Evolutionary conservation across 2,329 filamentous ascomycete genomes (phyloP), one percentile per base, ranked within the genome.

Genomic region (Paracoccidioides lutzii): DNA sequence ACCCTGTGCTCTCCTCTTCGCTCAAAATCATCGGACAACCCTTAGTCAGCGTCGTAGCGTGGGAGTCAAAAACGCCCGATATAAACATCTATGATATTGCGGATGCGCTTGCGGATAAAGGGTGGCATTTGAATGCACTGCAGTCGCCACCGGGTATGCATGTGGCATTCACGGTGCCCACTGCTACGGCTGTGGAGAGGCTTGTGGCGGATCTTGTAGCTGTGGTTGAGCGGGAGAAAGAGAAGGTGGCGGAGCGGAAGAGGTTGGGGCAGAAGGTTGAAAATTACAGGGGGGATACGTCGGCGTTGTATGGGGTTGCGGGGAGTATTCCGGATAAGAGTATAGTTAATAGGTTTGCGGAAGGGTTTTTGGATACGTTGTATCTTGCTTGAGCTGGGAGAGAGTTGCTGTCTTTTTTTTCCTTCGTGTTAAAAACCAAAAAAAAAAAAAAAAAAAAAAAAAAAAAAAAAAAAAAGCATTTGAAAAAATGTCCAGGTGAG

Each of bases 41-140:
- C 0, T 80, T 95, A 52, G 90, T 96, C 53, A 90, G 84, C 8
- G 93, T 98, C 33, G 83, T 98, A 4, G 87, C 93, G 1, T 97
- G 97, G 74, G 81, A 81, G 9, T 84, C 87, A n/a, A 79, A 81
- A 63, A 85, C 74, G 35, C 68, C 66, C 10, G 70, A 81, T n/a
- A 80, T 98, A 44, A 84, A 96, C 72, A 86, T 95, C 60, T 98
- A 98, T 74, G 90, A 95, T 67, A 82, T 98, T 61, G 89, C 91
- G 6, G 93, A 98, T 71, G 87, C 76, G 62, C 91, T 98, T 85
- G 81, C 80, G 10, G 75, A 74, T 0, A 85, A 84, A 66, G 91
- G 93, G 3, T 98, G 93, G 93, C 93, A 98, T 73, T 78, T 98
- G 58, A 98, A 97, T 67, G 88, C 90, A 2, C 78, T 98, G 60